Base-by-base conservation (phyloP, 2,329 filamentous ascomycete genomes). In the Seiridium unicorne region DNA sequence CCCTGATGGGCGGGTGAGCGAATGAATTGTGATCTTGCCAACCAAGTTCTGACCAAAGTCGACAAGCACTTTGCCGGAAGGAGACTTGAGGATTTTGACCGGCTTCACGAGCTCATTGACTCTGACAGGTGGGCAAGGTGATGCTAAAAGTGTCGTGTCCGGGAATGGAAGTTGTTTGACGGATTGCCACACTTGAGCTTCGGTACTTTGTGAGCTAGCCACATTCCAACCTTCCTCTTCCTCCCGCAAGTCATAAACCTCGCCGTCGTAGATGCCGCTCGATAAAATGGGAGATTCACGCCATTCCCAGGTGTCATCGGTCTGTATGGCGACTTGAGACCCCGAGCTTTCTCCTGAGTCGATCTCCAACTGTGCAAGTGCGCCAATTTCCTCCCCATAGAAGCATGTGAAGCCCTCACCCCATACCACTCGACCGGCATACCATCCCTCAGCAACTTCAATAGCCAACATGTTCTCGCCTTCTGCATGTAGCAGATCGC, bases 11-110 rank as follows among this genome's bases (percentile, higher is more conserved):
- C 9, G 18, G 10, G 11, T 32, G 1, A 63, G 5, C 5, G 56
- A 44, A 31, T 54, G 13, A 9, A 85, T 64, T 0, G 71, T 70
- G 1, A 85, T 59, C 63, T 76, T 76, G 1, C 84, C 84, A 0
- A 85, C 83, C 0, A 86, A 70, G 63, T 87, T 86, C 65, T 87
- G 83, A 1, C 83, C 83, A 66, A 86, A 86, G 62, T 87, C 83
- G 4, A 85, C 59, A 3, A 84, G 67, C 0, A 71, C 76, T 61
- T 80, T 81, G 0, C 80, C 78, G 0, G 76, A 76, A 0, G 73
- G 70, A 0, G 76, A 67, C 61, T 62, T 68, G 10, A 73, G 73
- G 40, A 75, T 70, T 10, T 63, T 51, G 5, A 62, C 55, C 8
- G 68, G 76, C 67, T 63, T 74, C 10, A 74, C 32, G 2, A 65